A percentile compares a stretch with the other conserved stretches of the same genome.
These are phyloP conservation scores for Kluyveromyces siamensis DNA, from an alignment of 805 yeast genomes.

Conservation along the genomic window DNA sequence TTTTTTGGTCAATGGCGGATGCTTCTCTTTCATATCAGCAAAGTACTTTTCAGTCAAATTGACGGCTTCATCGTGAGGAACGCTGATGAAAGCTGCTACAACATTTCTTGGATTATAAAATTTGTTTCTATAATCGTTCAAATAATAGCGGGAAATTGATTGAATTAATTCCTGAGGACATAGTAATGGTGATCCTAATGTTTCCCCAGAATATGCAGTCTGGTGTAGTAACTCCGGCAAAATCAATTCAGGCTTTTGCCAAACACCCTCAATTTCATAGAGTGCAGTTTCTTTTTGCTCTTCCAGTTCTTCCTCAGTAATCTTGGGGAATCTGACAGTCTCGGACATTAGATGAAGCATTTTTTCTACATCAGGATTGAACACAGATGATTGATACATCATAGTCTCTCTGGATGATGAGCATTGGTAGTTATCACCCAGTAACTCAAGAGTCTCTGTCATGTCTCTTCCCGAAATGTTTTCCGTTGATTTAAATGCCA, in stretches of 20 bases:
- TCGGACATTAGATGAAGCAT: constrained; percentile 74
- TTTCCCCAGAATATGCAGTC: constrained; percentile 62
- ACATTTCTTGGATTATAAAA: constrained; percentile 73
- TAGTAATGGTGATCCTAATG: constrained; percentile 78
- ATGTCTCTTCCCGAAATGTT: constrained; percentile 54
- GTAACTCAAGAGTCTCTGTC: constrained; percentile 61
- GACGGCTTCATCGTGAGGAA: constrained; percentile 60
- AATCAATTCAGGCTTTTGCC: constrained; percentile 73
- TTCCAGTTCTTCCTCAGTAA: constrained; percentile 59
- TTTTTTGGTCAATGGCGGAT: constrained; percentile 20
- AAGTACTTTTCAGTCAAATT: constrained; percentile 53
- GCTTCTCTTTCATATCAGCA: constrained; percentile 44
- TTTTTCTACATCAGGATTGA: constrained; percentile 70
- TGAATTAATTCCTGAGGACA: constrained; percentile 68
- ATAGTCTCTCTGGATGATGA: constrained; percentile 86
- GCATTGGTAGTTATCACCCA: constrained; percentile 94
- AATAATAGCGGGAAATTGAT: constrained; percentile 40
- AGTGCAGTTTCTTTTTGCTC: constrained; percentile 67
- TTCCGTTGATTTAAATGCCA: constrained; percentile 72
- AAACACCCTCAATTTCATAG: constrained; percentile 77
- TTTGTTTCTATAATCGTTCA: constrained; percentile 51
- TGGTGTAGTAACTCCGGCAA: constrained; percentile 87
- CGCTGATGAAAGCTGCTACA: constrained; percentile 84
- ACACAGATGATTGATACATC: constrained; percentile 91
- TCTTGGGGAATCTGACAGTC: constrained; percentile 63